Base-by-base conservation (phyloP, 371 early-diverging fungal species). In the Syncephalastrum racemosum region DNA sequence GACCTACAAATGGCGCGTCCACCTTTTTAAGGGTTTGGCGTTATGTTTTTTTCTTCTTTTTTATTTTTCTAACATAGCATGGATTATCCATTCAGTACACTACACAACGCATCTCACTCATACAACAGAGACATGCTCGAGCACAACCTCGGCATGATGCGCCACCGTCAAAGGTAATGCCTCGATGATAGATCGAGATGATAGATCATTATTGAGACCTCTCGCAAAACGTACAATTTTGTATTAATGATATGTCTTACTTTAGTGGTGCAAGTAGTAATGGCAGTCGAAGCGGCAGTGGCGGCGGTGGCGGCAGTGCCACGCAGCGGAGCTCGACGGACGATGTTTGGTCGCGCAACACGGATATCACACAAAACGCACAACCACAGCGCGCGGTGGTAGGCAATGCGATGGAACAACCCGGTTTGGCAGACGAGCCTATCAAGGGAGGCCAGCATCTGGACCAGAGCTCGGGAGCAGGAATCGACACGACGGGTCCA, bases 351-450 rank as follows among this genome's bases (percentile, higher is more conserved):
- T 5, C 36, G 36, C 36, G 36, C 36, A 31, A 10, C 36, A 31
- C 36, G 36, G 36, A 31, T 8, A 24, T 14, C 10, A 18, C 23
- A 4, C 31, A 23, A 5, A 36, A 18, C 36, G 51, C 45, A 3
- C 36, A 48, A 39, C 46, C 59, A 4, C 59, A 59, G 42, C 59
- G 59, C 25, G 59, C 59, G 0, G 59, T 59, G 10, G 59, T 59
- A 13, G 58, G 44, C n/a, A 4, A 50, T 3, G 41, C 56, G 25
- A 31, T 31, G 36, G 36, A 31, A 31, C 5, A 12, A 31, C 36
- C 36, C 10, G 36, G 36, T 31, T 12, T 31, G 10, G 36, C 36
- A 4, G 45, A 55, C 10, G 56, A 55, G 47, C 46, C 56, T 14
- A 46, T 15, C 49, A 56, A 45, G 40, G 56, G 20, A 3, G 22